Conservation (phyloP, 805 yeast genomes). For the Candida ortonii region DNA sequence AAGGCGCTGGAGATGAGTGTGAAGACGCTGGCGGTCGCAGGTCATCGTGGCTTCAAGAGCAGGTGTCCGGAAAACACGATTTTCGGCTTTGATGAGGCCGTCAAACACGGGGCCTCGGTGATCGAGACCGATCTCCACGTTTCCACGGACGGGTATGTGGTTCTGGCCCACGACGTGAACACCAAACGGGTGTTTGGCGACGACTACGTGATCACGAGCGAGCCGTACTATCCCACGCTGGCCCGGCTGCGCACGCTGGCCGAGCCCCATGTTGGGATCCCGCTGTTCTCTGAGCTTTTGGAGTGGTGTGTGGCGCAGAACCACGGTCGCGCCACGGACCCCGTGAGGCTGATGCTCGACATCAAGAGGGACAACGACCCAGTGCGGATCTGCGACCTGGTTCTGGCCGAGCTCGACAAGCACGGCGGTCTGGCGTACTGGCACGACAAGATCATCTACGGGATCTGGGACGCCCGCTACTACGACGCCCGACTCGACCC, state of each 20-base stretch:
- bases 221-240: slow-evolving; percentile 27
- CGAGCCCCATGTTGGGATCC: slow-evolving; percentile 34
- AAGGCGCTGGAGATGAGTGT: too few species aligned
- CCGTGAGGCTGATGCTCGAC: slow-evolving; percentile 40
- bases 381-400: slow-evolving; percentile 21
- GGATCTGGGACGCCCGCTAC: slow-evolving; percentile 35
- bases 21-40: too few species aligned
- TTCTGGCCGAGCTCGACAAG: slow-evolving; percentile 24
- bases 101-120: slow-evolving; percentile 32
- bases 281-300: slow-evolving; percentile 30
- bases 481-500: slow-evolving; percentile 27
- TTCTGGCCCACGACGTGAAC: slow-evolving; percentile 35
- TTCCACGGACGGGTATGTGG: slow-evolving; percentile 31
- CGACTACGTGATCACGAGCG: slow-evolving; percentile 26
- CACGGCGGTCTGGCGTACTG: slow-evolving; percentile 29
- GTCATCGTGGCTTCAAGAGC: slow-evolving; percentile 24
- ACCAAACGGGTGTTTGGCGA: slow-evolving; percentile 34
- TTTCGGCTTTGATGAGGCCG: slow-evolving; percentile 34
- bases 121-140: slow-evolving; percentile 39
- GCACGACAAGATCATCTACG: slow-evolving; percentile 35
- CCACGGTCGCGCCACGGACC: slow-evolving; percentile 29
- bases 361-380: slow-evolving; percentile 34
- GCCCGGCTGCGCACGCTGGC: slow-evolving; percentile 27
- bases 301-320: slow-evolving; percentile 40
- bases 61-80: slow-evolving; percentile 38